Evolutionary conservation across 2,329 filamentous ascomycete species (phyloP), one percentile per base, ranked within the genome.

Genomic region (Lanzia echinophila): DNA sequence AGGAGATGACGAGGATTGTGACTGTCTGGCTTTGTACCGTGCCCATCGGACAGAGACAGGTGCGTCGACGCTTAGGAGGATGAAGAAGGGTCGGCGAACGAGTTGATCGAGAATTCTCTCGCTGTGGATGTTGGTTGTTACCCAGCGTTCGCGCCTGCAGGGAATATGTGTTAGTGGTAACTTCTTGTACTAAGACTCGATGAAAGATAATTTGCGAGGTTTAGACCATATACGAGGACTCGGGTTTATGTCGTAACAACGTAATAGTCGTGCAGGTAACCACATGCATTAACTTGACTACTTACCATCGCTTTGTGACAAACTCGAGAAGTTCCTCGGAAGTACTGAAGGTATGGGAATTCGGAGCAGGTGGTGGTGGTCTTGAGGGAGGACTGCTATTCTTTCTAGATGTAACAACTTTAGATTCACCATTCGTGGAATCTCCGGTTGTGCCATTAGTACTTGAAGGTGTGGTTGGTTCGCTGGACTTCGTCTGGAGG

Each of bases 21-120:
- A 46, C 47, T 58, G 75, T 70, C 79, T 77, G 56, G 78, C 70
- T 58, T 81, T 82, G 73, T 87, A 90, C 44, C 94, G 86, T 63
- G 80, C 78, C 88, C 89, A 96, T 50, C 94, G 86, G 43, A 92
- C 76, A 47, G 81, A 87, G 44, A 96, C 78, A 1, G 94, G 94
- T 4, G 91, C 92, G 70, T 97, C 92, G 46, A 97, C 84, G 68
- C 89, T 92, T 65, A 99, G 76, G 33, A 97, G 81, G 47, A 99
- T 79, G 75, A 97, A 97, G 74, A 96, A 96, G 1, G 94, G 94
- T 7, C 94, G 82, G 19, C 85, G 79, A 56, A 84, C 74, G 48
- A 96, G 82, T 22, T 83, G 78, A 63, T 96, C 88, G 4, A 96
- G 79, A 7, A 86, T 79, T 2, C 71, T 69, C 62, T 90, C 86